Evolutionary conservation across 176 grass and related monocot genomes (phyloP), one percentile per base, ranked within the genome.

Genomic region (Calamus simplicifolius): DNA sequence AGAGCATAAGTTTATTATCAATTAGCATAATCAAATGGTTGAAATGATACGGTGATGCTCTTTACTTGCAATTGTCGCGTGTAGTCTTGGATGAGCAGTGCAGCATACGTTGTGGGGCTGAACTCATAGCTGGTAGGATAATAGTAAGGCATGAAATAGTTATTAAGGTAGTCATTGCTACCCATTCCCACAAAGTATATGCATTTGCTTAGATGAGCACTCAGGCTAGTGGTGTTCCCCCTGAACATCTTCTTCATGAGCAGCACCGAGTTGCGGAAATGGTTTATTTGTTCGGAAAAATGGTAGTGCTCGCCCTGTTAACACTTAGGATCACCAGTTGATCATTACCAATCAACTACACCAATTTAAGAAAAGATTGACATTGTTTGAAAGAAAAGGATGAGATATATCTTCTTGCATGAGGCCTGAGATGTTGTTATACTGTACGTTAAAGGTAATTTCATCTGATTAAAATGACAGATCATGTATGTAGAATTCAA

Each of bases 101-200:
- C 49, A 13, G 92, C 67, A 61, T 75, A 97, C 59, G 75, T 49
- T 4, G 18, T 29, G 1, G 83, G 80, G 49, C 50, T 73, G 72
- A 82, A 97, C 19, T 58, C 18, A 19, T 51, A 55, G 35, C 80
- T 82, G 0, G 78, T 85, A 59, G 59, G 17, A 72, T 96, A 96
- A 16, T 72, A 69, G 70, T 60, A 38, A 0, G 80, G 80, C 80
- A 77, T 83, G 62, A 83, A 83, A 16, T 83, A 83, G 74, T 83
- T 83, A 62, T 83, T 83, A 14, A 83, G 54, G 65, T 83, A 83
- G 73, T 83, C 80, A 50, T 83, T 83, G 23, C 80, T 83, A 4
- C 80, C 80, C 80, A 83, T 68, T 7, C 80, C 87, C 16, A 90
- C 62, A 59, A 68, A 97, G 81, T 80, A 97, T 72, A 97, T 82